Conservation (phyloP, 2,329 filamentous ascomycete species). For the Apiospora hydei region DNA sequence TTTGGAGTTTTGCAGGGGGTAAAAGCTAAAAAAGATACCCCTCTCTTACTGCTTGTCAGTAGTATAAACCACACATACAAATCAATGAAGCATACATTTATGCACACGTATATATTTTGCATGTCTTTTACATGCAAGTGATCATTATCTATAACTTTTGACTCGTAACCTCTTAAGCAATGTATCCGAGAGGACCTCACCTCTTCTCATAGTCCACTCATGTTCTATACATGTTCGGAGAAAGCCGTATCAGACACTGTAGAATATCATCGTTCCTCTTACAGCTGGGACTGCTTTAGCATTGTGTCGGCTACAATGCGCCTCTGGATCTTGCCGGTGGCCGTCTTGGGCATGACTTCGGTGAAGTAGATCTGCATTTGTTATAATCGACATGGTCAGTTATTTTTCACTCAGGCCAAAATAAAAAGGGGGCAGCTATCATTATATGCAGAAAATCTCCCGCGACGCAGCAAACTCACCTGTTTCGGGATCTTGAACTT, state of each 20-base stretch:
- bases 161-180: background rate
- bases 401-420: background rate
- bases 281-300: conserved; percentile 72
- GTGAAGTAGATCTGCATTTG: conserved; percentile 75
- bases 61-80: background rate
- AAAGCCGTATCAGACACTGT: background rate
- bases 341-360: conserved; percentile 86
- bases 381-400: background rate
- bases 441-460: background rate
- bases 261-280: conserved; percentile 32
- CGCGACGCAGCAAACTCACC: conserved; percentile 52
- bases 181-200: background rate
- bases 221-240: background rate
- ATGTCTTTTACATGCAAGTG: background rate
- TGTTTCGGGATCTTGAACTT: conserved; percentile 89
- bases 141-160: background rate
- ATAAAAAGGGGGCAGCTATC: background rate
- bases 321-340: conserved; percentile 89
- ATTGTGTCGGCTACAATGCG: conserved; percentile 87
- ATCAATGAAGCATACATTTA: background rate
- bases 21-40: conserved; percentile 6
- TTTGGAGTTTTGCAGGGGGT: conserved; percentile 3
- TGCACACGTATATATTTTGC: background rate
- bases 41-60: background rate
- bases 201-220: background rate